phyloP scores from a whole-genome alignment of 805 yeast species.

The Nakazawaea siamensis region DNA sequence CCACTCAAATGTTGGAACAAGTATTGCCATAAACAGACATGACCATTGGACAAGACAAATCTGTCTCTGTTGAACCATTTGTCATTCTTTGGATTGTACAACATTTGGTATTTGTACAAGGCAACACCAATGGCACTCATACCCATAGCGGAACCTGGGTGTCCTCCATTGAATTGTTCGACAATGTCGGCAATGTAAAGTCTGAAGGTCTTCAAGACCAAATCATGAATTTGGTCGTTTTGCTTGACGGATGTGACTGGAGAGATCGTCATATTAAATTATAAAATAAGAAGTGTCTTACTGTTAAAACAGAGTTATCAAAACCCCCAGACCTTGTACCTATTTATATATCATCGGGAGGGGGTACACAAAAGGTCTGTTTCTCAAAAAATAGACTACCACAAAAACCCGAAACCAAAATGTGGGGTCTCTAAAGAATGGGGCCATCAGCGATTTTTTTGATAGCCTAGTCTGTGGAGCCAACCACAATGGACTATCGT shows the following conservation, averaged over 20 bases:
- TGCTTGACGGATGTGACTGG: conserved; percentile 12
- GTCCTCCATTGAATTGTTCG: conserved; percentile 25
- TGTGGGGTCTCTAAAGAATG: too few relatives aligned
- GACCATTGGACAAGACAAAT: conserved; percentile 30
- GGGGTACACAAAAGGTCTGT: too few relatives aligned
- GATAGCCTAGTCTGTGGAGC: too few relatives aligned
- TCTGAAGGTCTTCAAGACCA: conserved; percentile 23
- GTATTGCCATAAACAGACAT: conserved; percentile 27
- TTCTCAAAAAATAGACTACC: too few relatives aligned
- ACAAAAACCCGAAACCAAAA: not conserved
- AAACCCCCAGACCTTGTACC: too few relatives aligned
- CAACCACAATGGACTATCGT: too few relatives aligned
- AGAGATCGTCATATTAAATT: conserved; percentile 7
- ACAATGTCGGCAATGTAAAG: conserved; percentile 25
- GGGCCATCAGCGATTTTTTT: too few relatives aligned
- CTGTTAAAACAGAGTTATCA: too few relatives aligned
- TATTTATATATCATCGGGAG: too few relatives aligned
- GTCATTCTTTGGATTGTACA: conserved; percentile 23
- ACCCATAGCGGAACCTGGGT: conserved; percentile 33
- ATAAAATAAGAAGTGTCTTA: too few relatives aligned
- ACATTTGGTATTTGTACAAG: conserved; percentile 25
- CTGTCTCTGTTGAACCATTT: conserved; percentile 28
- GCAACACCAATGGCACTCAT: conserved; percentile 31
- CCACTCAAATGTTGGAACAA: conserved; percentile 22
- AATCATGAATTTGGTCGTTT: conserved; percentile 19